phyloP scores from a whole-genome alignment of 2,329 filamentous ascomycete genomes.

The Colletotrichum sp. region DNA sequence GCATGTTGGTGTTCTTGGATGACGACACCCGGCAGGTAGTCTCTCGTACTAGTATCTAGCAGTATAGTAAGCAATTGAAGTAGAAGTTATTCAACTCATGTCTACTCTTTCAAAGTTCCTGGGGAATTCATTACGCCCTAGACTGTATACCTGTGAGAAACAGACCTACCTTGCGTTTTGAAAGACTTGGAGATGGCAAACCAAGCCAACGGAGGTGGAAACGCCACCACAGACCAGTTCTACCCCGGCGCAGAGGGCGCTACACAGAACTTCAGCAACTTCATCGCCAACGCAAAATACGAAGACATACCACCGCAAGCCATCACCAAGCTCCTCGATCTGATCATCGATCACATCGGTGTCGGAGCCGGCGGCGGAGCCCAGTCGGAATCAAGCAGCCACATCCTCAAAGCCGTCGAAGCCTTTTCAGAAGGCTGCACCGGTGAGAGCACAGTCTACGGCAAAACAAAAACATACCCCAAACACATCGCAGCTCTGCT shows the following conservation, averaged over 20 bases:
- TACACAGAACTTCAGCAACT: neutral
- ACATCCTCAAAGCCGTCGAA: conserved; percentile 39
- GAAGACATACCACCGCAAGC: neutral
- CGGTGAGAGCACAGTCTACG: conserved; percentile 37
- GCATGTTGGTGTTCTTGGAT: neutral
- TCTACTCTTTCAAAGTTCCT: neutral
- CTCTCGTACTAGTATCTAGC: neutral
- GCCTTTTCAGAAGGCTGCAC: conserved; percentile 22
- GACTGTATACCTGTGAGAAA: neutral
- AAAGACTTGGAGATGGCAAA: neutral
- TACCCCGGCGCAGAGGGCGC: neutral
- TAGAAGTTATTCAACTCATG: neutral
- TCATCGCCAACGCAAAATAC: neutral
- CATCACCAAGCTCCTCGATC: conserved; percentile 25
- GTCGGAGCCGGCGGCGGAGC: conserved; percentile 26
- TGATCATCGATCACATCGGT: conserved; percentile 28
- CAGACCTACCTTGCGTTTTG: neutral
- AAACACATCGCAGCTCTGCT: conserved; percentile 44
- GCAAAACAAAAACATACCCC: conserved; percentile 33
- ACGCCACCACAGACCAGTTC: neutral
- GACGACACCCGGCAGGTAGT: neutral
- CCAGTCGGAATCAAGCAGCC: conserved; percentile 26
- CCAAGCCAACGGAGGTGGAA: neutral
- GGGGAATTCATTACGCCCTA: neutral
- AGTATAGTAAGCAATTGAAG: neutral